Base-by-base conservation (phyloP, 2,329 filamentous ascomycete genomes). In the Sordariomycetes sp. region DNA sequence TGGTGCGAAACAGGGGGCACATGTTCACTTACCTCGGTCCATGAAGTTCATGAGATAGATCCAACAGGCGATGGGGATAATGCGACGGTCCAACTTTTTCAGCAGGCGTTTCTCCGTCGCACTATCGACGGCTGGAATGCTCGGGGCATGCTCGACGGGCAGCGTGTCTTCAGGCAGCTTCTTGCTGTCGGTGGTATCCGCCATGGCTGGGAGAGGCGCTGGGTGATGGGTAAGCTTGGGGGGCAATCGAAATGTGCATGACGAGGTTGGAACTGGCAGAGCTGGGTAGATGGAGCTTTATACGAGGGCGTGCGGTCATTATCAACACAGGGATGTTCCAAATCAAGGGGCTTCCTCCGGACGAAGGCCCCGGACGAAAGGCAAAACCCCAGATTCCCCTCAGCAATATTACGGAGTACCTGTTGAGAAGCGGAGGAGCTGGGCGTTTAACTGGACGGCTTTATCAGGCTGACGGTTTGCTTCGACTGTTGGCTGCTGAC, bases 1-100 rank as follows among this genome's bases (percentile, higher is more conserved):
- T 23, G 18, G n/a, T 17, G 1, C 10, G 16, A 17, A n/a, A 1
- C 11, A 30, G 15, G 7, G 36, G 6, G 4, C n/a, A 21, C 14
- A 9, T 12, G 14, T 14, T 31, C 14, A 33, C 37, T 25, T 19
- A 52, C 53, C 52, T 53, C 53, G 43, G 38, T 57, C 52, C 49
- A 56, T 54, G 32, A 56, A 51, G 39, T 55, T 56, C 49, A 56
- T 55, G 10, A 57, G 42, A 28, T 57, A 57, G 2, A 54, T 43
- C 52, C 49, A 53, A 37, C 50, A 50, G 20, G 49, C 43, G 28
- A 50, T 50, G 9, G 53, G 53, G 23, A 57, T 45, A 32, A 57
- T 55, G 3, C 52, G 48, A 21, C 40, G 35, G 35, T 57, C 53
- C 4, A 57, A 42, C 42, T 58, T 56, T 42, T 33, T 40, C 19